phyloP scores from a whole-genome alignment of 768 basidiomycete genomes.

The Tricholoma sp. region DNA sequence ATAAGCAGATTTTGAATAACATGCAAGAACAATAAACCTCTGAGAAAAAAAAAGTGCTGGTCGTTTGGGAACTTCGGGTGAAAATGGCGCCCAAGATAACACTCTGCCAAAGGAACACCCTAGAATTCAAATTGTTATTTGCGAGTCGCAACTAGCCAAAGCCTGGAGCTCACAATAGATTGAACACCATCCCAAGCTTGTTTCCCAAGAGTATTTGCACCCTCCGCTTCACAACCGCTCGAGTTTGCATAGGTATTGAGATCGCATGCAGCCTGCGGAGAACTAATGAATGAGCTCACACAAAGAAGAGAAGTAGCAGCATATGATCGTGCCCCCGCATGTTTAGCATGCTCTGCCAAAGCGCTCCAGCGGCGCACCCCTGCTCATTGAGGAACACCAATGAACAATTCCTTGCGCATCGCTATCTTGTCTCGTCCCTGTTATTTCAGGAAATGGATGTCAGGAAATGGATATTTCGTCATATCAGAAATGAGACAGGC shows the following conservation, averaged over 20 bases:
- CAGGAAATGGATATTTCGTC: slow-evolving; percentile 10
- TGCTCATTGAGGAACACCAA: slow-evolving; percentile 36
- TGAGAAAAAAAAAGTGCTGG: slow-evolving; percentile 52
- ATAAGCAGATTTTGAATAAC: slow-evolving; percentile 1
- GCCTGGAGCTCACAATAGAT: slow-evolving; percentile 21
- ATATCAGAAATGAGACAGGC: slow-evolving; percentile 33
- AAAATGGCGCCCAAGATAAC: slow-evolving; percentile 36
- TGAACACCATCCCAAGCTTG: slow-evolving; percentile 22
- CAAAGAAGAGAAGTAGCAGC: too few relatives aligned
- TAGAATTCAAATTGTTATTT: slow-evolving; percentile 7
- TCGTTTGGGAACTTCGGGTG: slow-evolving; percentile 35
- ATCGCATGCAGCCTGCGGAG: slow-evolving; percentile 30
- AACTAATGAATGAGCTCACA: slow-evolving; percentile 1
- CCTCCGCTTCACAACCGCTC: slow-evolving; percentile 33
- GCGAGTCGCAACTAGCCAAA: background rate
- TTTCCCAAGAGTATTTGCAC: slow-evolving; percentile 34
- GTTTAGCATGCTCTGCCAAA: slow-evolving; percentile 45
- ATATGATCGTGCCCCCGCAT: slow-evolving; percentile 8
- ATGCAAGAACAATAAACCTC: slow-evolving; percentile 39
- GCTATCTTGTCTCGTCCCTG: slow-evolving; percentile 42
- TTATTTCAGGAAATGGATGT: slow-evolving; percentile 29
- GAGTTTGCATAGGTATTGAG: slow-evolving; percentile 31
- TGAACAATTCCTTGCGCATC: slow-evolving; percentile 38
- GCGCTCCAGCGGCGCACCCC: slow-evolving; percentile 40
- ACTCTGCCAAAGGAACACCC: slow-evolving; percentile 26